phyloP scores from a whole-genome alignment of 176 grass and related monocot genomes.

The Alloteropsis semialata region DNA sequence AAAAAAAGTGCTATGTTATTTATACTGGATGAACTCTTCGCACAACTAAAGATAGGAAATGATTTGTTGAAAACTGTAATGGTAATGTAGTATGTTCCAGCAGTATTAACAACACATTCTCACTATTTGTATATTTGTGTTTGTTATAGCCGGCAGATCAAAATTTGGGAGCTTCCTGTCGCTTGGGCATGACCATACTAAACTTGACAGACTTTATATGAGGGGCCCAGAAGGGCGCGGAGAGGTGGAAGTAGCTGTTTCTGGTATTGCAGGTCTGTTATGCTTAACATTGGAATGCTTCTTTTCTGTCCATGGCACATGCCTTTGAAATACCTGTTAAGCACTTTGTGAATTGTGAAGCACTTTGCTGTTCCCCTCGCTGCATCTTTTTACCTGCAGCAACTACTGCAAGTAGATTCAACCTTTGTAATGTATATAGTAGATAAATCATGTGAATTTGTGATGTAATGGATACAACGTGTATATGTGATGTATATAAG shows the following conservation, averaged over 20 bases:
- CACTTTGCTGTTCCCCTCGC: no score
- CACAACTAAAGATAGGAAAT: background rate
- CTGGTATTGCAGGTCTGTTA: slow-evolving; percentile 67
- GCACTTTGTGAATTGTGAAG: no score
- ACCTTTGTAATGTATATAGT: no score
- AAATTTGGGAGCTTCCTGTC: slow-evolving; percentile 79
- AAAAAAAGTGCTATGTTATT: slow-evolving; percentile 14
- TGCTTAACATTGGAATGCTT: background rate
- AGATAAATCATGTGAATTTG: no score
- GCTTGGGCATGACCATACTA: slow-evolving; percentile 57
- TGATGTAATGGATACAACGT: no score
- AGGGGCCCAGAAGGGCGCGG: slow-evolving; percentile 89
- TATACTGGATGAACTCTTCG: background rate
- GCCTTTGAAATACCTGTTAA: background rate
- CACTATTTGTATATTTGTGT: background rate
- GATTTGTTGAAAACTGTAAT: background rate
- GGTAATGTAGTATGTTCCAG: background rate
- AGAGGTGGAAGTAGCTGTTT: slow-evolving; percentile 98
- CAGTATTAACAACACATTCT: background rate
- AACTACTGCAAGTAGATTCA: no score
- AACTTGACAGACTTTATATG: slow-evolving; percentile 86
- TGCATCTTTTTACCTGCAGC: no score
- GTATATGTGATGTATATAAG: no score
- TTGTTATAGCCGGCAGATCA: slow-evolving; percentile 64
- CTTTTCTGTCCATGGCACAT: background rate